phyloP scores from a whole-genome alignment of 2,329 filamentous ascomycete species.

The Fusarium verrucosum region DNA sequence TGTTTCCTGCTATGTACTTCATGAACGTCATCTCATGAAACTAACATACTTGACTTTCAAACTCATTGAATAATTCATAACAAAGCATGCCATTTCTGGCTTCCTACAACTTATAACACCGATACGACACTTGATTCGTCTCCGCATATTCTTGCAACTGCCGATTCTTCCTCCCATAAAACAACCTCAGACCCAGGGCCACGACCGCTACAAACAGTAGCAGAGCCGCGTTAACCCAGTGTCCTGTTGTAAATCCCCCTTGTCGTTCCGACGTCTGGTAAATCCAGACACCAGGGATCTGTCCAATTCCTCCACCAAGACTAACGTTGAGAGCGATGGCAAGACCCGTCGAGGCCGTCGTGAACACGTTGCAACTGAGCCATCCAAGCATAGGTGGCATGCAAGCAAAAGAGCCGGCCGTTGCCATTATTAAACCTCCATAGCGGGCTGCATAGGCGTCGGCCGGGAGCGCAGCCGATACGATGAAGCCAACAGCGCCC shows the following conservation, averaged over 20 bases:
- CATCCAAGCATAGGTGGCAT: slow-evolving; percentile 77
- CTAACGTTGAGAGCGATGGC: slow-evolving; percentile 77
- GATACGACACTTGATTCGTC: slow-evolving; percentile 47
- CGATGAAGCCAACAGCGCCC: slow-evolving; percentile 63
- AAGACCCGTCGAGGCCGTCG: slow-evolving; percentile 71
- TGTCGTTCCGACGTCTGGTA: slow-evolving; percentile 71
- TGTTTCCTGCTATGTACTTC: background rate
- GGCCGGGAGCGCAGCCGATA: slow-evolving; percentile 69
- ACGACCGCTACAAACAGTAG: slow-evolving; percentile 67
- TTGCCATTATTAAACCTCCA: slow-evolving; percentile 73
- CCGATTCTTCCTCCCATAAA: slow-evolving; percentile 62
- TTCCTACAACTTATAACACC: slow-evolving; percentile 54
- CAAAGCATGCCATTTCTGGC: background rate
- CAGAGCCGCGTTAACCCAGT: slow-evolving; percentile 71
- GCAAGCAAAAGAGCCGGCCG: slow-evolving; percentile 72
- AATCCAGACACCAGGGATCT: slow-evolving; percentile 79
- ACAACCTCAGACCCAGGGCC: slow-evolving; percentile 62
- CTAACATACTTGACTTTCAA: background rate
- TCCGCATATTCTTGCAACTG: slow-evolving; percentile 46
- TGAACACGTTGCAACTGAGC: slow-evolving; percentile 73
- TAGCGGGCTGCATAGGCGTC: slow-evolving; percentile 70
- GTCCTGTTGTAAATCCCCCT: slow-evolving; percentile 73
- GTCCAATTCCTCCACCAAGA: slow-evolving; percentile 71
- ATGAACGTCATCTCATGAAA: background rate
- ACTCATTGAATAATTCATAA: slow-evolving; percentile 4